phyloP scores from a whole-genome alignment of 2,329 filamentous ascomycete genomes.

The Paraphaeosphaeria minitans region DNA sequence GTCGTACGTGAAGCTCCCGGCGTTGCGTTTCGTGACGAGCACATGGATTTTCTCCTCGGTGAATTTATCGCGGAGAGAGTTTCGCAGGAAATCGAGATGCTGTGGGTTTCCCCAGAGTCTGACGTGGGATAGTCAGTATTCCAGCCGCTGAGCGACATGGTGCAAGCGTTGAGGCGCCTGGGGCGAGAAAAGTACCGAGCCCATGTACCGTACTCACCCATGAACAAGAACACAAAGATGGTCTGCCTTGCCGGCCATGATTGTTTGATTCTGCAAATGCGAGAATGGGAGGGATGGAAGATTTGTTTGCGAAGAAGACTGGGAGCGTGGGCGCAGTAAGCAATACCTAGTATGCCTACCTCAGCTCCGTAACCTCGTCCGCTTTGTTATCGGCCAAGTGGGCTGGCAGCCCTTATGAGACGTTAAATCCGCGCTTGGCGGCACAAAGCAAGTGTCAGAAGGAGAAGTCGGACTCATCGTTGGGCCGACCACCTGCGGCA shows the following conservation, averaged over 20 bases:
- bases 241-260: slow-evolving; percentile 51
- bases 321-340: neutral
- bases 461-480: slow-evolving; percentile 1
- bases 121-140: slow-evolving; percentile 6
- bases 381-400: slow-evolving; percentile 22
- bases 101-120: slow-evolving; percentile 81
- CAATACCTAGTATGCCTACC: slow-evolving; percentile 10
- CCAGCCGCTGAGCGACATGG: neutral
- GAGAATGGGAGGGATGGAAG: neutral
- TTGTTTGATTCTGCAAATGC: neutral
- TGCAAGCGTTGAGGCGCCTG: neutral
- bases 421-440: slow-evolving; percentile 14
- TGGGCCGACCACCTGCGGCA: neutral
- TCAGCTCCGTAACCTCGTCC: slow-evolving; percentile 22
- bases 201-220: slow-evolving; percentile 60
- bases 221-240: slow-evolving; percentile 81
- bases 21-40: slow-evolving; percentile 73
- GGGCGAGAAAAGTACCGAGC: neutral
- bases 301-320: neutral
- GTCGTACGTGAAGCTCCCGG: slow-evolving; percentile 71
- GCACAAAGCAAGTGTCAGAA: neutral
- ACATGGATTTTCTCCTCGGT: slow-evolving; percentile 70
- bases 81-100: slow-evolving; percentile 72
- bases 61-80: slow-evolving; percentile 65
- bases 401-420: neutral